Base-by-base conservation (phyloP, 2,329 filamentous ascomycete species). In the Aspergillus candidus region DNA sequence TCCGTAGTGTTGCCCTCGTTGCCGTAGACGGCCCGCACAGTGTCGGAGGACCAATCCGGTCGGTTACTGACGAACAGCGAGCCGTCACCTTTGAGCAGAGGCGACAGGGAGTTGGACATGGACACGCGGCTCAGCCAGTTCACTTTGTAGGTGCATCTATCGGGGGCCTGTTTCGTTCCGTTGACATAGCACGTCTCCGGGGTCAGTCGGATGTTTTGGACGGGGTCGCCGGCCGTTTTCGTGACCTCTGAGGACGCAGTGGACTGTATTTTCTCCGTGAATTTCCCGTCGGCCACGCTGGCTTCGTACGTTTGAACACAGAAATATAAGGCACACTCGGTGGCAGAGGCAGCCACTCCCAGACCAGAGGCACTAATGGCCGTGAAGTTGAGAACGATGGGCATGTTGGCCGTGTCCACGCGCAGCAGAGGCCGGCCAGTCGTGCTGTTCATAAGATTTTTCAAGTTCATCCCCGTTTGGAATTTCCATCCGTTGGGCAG, bases 311-410 rank as follows among this genome's bases (percentile, higher is more conserved):
- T 56, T 5, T 53, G 30, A 15, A 60, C 46, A 38, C 56, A 59
- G 34, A 58, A 56, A 32, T 52, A 59, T 4, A 59, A 31, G 0
- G 48, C 46, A 29, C 56, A 60, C 41, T 60, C 51, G 2, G 54
- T 54, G 12, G 55, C 56, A 30, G 43, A 53, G 36, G 52, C 13
- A 6, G 40, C n/a, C 4, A 50, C 47, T 1, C 48, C 49, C 13
- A 51, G 51, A 12, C 54, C 54, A 1, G 46, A 27, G 5, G 53
- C 35, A 7, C 35, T 41, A 12, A 59, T 59, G 4, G 54, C 47
- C 0, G 56, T 57, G 38, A 57, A 59, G 17, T 58, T 59, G 4
- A 51, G 33, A 17, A 58, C 53, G 4, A 50, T 22, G 1, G 51
- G 49, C 11, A 51, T 15, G 3, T 32, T 41, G 2, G 30, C 30